These are phyloP conservation scores for Nidula microcarpa DNA, from an alignment of 768 basidiomycete genomes.

Conservation along the genomic window DNA sequence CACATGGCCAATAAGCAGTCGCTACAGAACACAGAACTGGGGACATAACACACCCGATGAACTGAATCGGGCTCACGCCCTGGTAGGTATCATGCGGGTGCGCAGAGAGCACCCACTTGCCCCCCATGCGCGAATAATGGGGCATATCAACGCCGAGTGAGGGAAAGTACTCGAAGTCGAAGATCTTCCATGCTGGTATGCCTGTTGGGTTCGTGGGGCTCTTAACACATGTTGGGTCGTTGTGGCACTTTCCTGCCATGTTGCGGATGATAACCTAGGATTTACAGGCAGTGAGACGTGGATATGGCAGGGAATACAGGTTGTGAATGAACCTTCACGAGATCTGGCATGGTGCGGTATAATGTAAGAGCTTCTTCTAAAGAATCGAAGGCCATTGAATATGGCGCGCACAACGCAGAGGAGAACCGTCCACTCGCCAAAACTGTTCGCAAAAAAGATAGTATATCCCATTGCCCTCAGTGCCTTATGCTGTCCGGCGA, in stretches of 20 bases:
- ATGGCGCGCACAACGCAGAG: background rate
- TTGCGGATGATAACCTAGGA: conserved; percentile 20
- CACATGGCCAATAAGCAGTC: conserved; percentile 1
- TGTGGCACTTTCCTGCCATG: conserved; percentile 19
- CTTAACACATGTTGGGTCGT: conserved; percentile 20
- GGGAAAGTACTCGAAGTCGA: conserved; percentile 24
- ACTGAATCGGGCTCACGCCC: conserved; percentile 13
- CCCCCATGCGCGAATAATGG: conserved; percentile 12
- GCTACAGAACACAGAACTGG: too few species aligned
- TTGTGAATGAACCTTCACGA: conserved; percentile 19
- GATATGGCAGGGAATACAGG: conserved; percentile 5
- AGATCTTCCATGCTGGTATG: conserved; percentile 32
- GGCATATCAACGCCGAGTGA: conserved; percentile 9
- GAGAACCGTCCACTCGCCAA: conserved; percentile 10
- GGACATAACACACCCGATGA: conserved; percentile 11
- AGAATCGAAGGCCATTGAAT: background rate
- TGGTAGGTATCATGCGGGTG: conserved; percentile 15
- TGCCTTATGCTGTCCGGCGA: conserved; percentile 15
- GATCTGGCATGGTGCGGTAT: conserved; percentile 24
- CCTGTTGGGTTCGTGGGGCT: conserved; percentile 20
- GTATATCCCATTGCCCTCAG: conserved; percentile 18
- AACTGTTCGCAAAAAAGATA: conserved; percentile 16
- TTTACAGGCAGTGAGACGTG: background rate
- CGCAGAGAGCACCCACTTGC: conserved; percentile 27
- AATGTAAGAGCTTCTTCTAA: conserved; percentile 17